phyloP scores from a whole-genome alignment of 176 grass and related monocot species.

The bread wheat (Triticum aestivum) region DNA sequence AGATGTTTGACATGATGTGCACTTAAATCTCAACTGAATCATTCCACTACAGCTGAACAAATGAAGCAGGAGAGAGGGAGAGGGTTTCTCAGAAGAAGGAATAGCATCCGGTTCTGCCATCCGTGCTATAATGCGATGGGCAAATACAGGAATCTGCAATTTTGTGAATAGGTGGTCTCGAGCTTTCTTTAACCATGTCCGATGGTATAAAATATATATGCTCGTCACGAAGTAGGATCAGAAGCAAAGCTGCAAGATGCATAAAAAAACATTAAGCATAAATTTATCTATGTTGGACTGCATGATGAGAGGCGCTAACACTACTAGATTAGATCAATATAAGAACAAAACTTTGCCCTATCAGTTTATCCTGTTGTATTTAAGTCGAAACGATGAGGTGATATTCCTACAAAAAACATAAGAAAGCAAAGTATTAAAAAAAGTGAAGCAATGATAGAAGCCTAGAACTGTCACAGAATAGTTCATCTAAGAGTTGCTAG shows the following conservation, averaged over 20 bases:
- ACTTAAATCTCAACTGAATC: slow-evolving; percentile 24
- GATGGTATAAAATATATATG: not conserved
- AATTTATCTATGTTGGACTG: not conserved
- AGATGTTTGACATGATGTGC: not conserved
- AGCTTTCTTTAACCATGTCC: slow-evolving; percentile 27
- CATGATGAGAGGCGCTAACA: not conserved
- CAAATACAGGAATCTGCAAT: slow-evolving; percentile 16
- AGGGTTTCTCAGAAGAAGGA: slow-evolving; percentile 15
- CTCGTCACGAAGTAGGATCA: not conserved
- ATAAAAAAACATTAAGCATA: slow-evolving; percentile 15
- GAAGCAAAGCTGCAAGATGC: slow-evolving; percentile 32
- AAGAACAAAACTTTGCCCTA: slow-evolving; percentile 6
- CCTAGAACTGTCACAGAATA: slow-evolving; percentile 13
- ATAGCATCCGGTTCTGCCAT: not conserved
- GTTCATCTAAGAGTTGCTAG: not conserved
- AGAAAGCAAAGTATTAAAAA: not conserved
- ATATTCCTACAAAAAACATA: not conserved
- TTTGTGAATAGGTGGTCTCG: slow-evolving; percentile 14
- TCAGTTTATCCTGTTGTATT: not conserved
- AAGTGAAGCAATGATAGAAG: slow-evolving; percentile 20
- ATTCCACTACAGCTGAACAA: slow-evolving; percentile 26
- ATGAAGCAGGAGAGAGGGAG: not conserved
- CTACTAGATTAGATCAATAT: not conserved
- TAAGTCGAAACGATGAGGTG: not conserved
- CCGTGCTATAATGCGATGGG: not conserved